Conservation (phyloP, 1,284 basidiomycete species). For the Xerocomus nothofagi region DNA sequence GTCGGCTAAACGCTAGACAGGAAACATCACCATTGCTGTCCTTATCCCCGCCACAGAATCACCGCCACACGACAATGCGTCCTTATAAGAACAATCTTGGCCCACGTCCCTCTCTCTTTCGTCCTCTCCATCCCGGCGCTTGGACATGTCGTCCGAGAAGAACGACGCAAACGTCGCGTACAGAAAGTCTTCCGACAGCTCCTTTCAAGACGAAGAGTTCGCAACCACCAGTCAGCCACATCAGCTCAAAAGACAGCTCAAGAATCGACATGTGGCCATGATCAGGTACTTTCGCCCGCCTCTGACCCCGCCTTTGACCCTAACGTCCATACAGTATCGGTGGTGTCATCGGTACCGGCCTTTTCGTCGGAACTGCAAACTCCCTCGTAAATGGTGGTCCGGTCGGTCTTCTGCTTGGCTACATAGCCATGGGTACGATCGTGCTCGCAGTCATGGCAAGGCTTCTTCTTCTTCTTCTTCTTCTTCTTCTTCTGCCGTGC, state of each 20-base stretch:
- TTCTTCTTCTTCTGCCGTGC: not conserved
- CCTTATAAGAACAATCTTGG: not conserved
- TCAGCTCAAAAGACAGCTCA: conserved; percentile 55
- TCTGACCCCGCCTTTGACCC: not conserved
- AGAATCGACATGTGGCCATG: conserved; percentile 70
- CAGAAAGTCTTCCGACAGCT: conserved; percentile 16
- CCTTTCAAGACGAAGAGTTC: conserved; percentile 25
- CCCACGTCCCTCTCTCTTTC: not conserved
- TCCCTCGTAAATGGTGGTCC: conserved; percentile 59
- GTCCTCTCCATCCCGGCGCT: not conserved
- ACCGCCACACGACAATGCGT: conserved; percentile 15
- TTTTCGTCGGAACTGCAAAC: conserved; percentile 65
- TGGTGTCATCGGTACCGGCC: conserved; percentile 76
- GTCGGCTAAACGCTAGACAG: no score
- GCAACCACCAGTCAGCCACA: conserved; percentile 3
- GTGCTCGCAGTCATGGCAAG: conserved; percentile 60
- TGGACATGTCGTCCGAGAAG: conserved; percentile 27
- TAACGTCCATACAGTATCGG: conserved; percentile 44
- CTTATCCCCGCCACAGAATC: not conserved
- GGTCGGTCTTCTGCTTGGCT: conserved; percentile 65
- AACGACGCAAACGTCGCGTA: not conserved
- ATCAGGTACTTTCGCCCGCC: conserved; percentile 48
- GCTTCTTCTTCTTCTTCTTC: no score
- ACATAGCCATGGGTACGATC: conserved; percentile 58
- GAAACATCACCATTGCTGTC: not conserved